These are phyloP conservation scores for Whalleya microplaca DNA, from an alignment of 2,329 filamentous ascomycete species.

Conservation along the genomic window DNA sequence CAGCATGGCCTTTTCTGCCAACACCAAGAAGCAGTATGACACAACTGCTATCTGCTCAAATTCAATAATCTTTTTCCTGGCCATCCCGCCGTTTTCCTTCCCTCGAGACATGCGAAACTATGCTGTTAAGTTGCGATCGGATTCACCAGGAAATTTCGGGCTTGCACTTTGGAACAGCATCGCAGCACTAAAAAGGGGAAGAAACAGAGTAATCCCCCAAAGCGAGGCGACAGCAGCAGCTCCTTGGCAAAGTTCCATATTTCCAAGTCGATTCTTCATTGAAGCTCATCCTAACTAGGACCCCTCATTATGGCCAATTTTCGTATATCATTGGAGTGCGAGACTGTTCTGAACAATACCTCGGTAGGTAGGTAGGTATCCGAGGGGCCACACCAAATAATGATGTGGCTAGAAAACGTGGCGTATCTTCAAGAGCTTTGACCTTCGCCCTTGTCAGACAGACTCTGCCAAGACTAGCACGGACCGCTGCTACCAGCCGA, in stretches of 20 bases:
- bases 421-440: no score
- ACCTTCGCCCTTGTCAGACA: no score
- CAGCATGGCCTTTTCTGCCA: neutral
- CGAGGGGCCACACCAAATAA: no score
- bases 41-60: neutral
- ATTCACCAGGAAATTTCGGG: neutral
- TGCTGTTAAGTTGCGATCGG: neutral
- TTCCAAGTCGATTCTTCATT: neutral
- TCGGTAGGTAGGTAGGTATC: no score
- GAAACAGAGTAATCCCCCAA: neutral
- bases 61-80: neutral
- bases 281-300: neutral
- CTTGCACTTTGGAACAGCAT: no score
- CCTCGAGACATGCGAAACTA: neutral
- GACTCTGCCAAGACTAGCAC: no score
- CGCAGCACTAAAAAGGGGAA: neutral
- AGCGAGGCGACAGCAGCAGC: neutral
- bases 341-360: no score
- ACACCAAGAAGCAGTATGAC: neutral
- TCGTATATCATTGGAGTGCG: no score
- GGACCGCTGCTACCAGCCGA: no score
- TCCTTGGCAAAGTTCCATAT: no score
- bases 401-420: no score
- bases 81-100: neutral
- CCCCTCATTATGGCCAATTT: no score